Evolutionary conservation across 208 protist genomes (phyloP).

Genomic region (Leishmania gerbilli): DNA sequence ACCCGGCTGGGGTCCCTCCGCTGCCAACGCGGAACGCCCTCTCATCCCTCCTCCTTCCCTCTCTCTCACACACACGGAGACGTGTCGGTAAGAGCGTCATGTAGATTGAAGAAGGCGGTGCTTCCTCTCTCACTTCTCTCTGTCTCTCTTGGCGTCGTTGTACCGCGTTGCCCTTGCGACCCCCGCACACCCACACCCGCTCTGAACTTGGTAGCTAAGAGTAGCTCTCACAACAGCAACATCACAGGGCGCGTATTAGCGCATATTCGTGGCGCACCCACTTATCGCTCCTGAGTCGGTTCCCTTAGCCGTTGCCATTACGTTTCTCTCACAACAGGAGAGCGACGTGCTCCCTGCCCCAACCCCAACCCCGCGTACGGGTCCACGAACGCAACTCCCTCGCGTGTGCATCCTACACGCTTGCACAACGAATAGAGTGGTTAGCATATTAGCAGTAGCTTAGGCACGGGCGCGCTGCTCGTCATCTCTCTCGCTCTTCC

Average conservation of each 20-base stretch:
- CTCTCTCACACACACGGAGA: not conserved
- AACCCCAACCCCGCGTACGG: not conserved
- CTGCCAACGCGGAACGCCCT: not conserved
- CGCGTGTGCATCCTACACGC: not conserved
- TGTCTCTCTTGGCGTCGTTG: not conserved
- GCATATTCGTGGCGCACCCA: not conserved
- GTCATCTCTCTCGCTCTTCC: not conserved
- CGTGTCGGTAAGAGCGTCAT: not conserved
- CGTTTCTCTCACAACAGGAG: not conserved
- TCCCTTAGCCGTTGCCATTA: not conserved
- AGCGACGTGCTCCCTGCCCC: not conserved
- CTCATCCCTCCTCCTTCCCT: not conserved
- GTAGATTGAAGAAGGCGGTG: not conserved
- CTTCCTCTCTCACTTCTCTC: not conserved
- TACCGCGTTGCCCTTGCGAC: not conserved
- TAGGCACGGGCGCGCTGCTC: not conserved
- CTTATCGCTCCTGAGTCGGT: not conserved
- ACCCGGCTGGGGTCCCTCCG: not conserved
- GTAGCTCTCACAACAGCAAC: not conserved
- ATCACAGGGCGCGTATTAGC: not conserved
- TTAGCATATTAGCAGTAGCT: not conserved
- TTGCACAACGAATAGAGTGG: not conserved
- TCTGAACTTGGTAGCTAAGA: not conserved
- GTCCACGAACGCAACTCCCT: not conserved
- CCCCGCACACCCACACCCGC: not conserved